A percentile compares a stretch with the other conserved stretches of the same genome.
phyloP scores from a whole-genome alignment of 192 early-diverging fungal genomes.

The Paraglomus occultum region DNA sequence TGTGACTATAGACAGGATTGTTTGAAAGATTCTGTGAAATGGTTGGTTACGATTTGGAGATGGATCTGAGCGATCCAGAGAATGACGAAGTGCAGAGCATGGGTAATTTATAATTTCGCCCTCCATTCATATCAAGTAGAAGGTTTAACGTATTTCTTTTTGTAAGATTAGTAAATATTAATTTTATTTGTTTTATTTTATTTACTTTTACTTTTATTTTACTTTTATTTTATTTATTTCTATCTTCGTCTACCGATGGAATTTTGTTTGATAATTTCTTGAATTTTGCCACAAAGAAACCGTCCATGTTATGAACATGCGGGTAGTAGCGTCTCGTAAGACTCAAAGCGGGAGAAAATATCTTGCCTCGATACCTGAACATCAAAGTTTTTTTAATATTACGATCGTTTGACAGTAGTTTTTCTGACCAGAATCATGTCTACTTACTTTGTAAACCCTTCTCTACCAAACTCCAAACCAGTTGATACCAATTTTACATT shows the following conservation, averaged over 20 bases:
- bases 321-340: slow-evolving; percentile 92
- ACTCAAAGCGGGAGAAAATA: slow-evolving; percentile 79
- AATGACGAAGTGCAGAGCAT: too few species aligned
- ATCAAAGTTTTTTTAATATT: neutral
- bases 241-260: too few species aligned
- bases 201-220: slow-evolving; percentile 43
- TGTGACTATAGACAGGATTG: too few species aligned
- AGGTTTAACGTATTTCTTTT: too few species aligned
- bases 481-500: slow-evolving; percentile 91
- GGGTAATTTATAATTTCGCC: too few species aligned
- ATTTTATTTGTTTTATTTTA: too few species aligned
- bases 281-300: slow-evolving; percentile 98
- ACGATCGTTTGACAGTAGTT: too few species aligned
- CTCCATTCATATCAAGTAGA: too few species aligned
- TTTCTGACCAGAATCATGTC: too few species aligned
- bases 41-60: slow-evolving; percentile 31
- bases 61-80: too few species aligned
- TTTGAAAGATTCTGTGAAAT: slow-evolving; percentile 42
- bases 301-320: slow-evolving; percentile 99
- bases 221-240: slow-evolving; percentile 38
- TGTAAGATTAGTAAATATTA: too few species aligned
- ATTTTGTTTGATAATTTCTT: slow-evolving; percentile 93
- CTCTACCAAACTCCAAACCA: slow-evolving; percentile 90
- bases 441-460: slow-evolving; percentile 76
- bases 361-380: slow-evolving; percentile 78